A percentile compares a stretch with the other conserved stretches of the same genome.
phyloP scores from a whole-genome alignment of 768 basidiomycete species.

The Rhodotorula paludigena region DNA sequence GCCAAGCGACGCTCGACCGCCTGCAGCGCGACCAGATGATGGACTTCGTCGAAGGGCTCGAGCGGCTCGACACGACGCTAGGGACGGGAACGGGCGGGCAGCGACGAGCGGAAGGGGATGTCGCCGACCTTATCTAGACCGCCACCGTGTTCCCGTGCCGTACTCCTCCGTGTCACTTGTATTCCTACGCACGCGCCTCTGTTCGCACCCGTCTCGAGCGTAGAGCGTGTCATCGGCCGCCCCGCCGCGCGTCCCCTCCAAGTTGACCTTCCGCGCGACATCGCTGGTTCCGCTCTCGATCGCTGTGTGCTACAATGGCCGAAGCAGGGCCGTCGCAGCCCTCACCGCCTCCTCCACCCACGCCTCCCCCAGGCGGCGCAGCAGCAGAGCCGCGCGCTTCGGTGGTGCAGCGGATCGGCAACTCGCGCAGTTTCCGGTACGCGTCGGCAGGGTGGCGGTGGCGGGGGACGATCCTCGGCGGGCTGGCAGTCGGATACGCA shows the following conservation, averaged over 20 bases:
- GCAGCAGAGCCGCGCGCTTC: not conserved
- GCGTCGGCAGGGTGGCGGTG: slow-evolving; percentile 9
- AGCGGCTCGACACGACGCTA: slow-evolving; percentile 58
- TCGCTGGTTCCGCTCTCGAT: too few relatives aligned
- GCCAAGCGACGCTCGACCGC: slow-evolving; percentile 43
- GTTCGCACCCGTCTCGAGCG: not conserved
- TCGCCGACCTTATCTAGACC: slow-evolving; percentile 10
- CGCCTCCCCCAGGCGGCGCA: not conserved
- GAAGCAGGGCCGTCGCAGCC: not conserved
- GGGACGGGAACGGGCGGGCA: not conserved
- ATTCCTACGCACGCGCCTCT: not conserved
- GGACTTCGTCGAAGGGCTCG: slow-evolving; percentile 71
- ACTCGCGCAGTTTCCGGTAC: not conserved
- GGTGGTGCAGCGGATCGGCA: not conserved
- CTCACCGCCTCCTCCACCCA: too few relatives aligned
- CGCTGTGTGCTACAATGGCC: not conserved
- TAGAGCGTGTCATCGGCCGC: not conserved
- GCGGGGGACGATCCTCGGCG: slow-evolving; percentile 12
- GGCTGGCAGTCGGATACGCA: not conserved
- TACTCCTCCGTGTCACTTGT: not conserved
- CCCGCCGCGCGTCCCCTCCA: not conserved
- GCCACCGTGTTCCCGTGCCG: too few relatives aligned
- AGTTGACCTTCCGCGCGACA: too few relatives aligned
- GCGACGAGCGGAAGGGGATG: not conserved
- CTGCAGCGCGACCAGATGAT: slow-evolving; percentile 64